Evolutionary conservation across 148 eudicot genomes (phyloP).

Genomic region (Chenopodium quinoa): DNA sequence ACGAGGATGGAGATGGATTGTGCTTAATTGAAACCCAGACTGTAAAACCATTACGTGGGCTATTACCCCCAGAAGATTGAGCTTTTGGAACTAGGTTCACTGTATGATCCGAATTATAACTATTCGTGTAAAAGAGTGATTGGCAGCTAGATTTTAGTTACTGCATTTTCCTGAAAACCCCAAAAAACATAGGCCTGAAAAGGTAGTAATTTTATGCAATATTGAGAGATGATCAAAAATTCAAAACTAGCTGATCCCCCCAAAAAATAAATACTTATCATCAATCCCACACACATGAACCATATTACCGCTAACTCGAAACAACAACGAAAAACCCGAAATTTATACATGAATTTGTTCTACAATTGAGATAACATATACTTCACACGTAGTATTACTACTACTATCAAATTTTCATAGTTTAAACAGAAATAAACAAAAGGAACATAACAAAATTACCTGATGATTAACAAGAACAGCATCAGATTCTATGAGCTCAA

Average conservation of each 20-base stretch:
- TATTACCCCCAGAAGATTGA: neutral
- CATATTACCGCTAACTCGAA: neutral
- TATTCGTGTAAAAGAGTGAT: neutral
- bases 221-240: neutral
- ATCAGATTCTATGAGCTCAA: constrained; percentile 10
- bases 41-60: neutral
- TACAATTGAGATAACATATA: neutral
- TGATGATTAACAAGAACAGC: constrained; percentile 15
- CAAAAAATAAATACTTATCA: too few species aligned
- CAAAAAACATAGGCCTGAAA: too few species aligned
- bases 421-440: neutral
- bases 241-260: neutral
- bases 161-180: neutral
- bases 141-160: neutral
- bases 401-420: too few species aligned
- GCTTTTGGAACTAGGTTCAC: neutral
- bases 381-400: too few species aligned
- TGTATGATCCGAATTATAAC: neutral
- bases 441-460: constrained; percentile 9
- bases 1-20: neutral
- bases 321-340: neutral
- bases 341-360: neutral
- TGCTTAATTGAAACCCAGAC: neutral
- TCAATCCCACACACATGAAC: too few species aligned
- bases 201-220: neutral